Evolutionary conservation across 305 asterid genomes (phyloP).

Genomic region (Solanum hybrid): DNA sequence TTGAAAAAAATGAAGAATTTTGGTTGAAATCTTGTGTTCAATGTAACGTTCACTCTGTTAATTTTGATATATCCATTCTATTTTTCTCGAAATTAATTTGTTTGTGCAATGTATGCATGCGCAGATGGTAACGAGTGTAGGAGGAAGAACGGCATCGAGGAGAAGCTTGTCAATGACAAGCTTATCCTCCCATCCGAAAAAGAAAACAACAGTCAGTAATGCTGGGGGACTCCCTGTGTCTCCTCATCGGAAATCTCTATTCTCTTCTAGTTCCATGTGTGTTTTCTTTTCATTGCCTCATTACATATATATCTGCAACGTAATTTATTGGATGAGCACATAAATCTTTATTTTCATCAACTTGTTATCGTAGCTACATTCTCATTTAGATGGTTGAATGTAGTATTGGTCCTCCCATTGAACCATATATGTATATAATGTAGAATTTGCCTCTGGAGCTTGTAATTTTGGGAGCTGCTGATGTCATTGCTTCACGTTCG

Average conservation of each 20-base stretch:
- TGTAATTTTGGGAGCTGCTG: not conserved
- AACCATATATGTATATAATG: not conserved
- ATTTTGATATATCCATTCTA: not conserved
- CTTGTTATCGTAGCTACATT: not conserved
- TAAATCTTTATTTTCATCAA: not conserved
- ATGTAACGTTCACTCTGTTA: not conserved
- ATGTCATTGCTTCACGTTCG: not conserved
- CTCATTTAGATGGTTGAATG: not conserved
- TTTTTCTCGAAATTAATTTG: not conserved
- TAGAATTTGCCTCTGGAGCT: not conserved
- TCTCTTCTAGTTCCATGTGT: constrained; percentile 62
- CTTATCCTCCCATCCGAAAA: not conserved
- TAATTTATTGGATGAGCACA: not conserved
- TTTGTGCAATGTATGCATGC: not conserved
- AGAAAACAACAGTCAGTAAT: not conserved
- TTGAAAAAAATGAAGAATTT: not conserved
- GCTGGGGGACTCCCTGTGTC: constrained; percentile 16
- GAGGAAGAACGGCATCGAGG: constrained; percentile 50
- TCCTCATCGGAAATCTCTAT: constrained; percentile 39
- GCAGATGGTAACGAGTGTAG: constrained; percentile 56
- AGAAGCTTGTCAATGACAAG: constrained; percentile 29
- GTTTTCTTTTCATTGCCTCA: not conserved
- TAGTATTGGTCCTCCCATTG: not conserved
- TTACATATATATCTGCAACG: not conserved
- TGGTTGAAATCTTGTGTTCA: not conserved